Conservation (phyloP, 345 rosid genomes). For the Salix dunnii region DNA sequence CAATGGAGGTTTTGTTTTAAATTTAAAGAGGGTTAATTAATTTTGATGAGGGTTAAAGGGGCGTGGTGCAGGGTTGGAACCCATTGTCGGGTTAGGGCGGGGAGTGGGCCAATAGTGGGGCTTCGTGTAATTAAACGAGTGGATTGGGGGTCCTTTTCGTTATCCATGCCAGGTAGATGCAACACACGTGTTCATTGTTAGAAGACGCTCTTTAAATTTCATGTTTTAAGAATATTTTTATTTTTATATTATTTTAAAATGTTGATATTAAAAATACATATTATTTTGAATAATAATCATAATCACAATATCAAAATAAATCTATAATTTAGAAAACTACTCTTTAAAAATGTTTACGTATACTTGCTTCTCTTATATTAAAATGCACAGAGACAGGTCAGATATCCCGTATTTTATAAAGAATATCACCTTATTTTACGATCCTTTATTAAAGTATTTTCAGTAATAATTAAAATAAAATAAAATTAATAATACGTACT, state of each 20-base stretch:
- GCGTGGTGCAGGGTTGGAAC: neutral
- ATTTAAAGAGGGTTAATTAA: neutral
- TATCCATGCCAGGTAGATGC: conserved; percentile 9
- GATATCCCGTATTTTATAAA: too few species aligned
- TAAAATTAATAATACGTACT: too few species aligned
- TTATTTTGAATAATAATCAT: neutral
- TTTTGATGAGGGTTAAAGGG: neutral
- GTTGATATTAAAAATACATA: too few species aligned
- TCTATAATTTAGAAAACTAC: too few species aligned
- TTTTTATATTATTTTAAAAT: neutral
- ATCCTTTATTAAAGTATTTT: too few species aligned
- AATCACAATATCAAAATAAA: too few species aligned
- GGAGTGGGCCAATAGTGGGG: neutral
- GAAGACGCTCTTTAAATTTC: neutral
- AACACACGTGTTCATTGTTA: neutral
- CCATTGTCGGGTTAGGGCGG: neutral
- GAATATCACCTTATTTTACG: too few species aligned
- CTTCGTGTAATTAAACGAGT: neutral
- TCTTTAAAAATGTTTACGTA: too few species aligned
- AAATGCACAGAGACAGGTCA: too few species aligned
- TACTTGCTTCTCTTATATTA: too few species aligned
- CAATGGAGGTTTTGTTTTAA: neutral
- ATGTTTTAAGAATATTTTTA: neutral
- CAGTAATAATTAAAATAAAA: too few species aligned
- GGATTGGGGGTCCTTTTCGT: conserved; percentile 18